A percentile compares a stretch with the other conserved stretches of the same genome.
These are phyloP conservation scores for Xanthoconium purpureum DNA, from an alignment of 768 basidiomycete species.

Conservation along the genomic window DNA sequence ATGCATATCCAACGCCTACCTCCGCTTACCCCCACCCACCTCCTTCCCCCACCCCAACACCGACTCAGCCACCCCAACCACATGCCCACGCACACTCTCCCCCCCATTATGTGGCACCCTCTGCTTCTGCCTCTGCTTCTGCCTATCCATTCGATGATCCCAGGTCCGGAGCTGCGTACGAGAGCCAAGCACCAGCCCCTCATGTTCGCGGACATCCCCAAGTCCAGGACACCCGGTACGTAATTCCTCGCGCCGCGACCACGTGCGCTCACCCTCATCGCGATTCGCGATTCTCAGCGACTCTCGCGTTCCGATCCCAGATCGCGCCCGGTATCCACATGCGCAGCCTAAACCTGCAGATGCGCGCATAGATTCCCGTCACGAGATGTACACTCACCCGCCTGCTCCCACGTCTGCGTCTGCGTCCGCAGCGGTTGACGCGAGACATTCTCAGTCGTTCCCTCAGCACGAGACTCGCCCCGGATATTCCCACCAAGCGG, in stretches of 20 bases:
- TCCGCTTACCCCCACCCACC: constrained; percentile 29
- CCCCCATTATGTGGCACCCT: constrained; percentile 22
- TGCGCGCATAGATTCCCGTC: constrained; percentile 25
- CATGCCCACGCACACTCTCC: constrained; percentile 19
- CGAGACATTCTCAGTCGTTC: constrained; percentile 22
- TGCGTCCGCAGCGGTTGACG: constrained; percentile 14
- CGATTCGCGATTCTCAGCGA: constrained; percentile 21
- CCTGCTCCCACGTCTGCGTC: constrained; percentile 13
- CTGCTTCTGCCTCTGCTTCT: constrained; percentile 19
- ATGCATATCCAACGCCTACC: constrained; percentile 24
- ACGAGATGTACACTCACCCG: constrained; percentile 23
- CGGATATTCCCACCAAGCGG: constrained; percentile 17
- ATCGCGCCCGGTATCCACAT: constrained; percentile 22
- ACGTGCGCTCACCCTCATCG: neutral
- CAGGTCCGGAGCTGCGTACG: constrained; percentile 18
- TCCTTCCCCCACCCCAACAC: constrained; percentile 31
- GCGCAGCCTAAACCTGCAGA: constrained; percentile 19
- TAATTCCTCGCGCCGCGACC: neutral
- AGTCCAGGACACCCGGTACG: constrained; percentile 24
- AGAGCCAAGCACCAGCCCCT: constrained; percentile 8
- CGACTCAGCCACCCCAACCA: constrained; percentile 24
- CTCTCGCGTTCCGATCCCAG: constrained; percentile 20
- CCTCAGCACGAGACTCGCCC: constrained; percentile 22
- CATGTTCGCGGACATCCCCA: constrained; percentile 21
- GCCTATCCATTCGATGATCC: constrained; percentile 23